Percentiles rank a stretch among this genome's conserved stretches.
Evolutionary conservation across 169 alveolate genomes (phyloP).

Genomic region (Cryptosporidium sp.): DNA sequence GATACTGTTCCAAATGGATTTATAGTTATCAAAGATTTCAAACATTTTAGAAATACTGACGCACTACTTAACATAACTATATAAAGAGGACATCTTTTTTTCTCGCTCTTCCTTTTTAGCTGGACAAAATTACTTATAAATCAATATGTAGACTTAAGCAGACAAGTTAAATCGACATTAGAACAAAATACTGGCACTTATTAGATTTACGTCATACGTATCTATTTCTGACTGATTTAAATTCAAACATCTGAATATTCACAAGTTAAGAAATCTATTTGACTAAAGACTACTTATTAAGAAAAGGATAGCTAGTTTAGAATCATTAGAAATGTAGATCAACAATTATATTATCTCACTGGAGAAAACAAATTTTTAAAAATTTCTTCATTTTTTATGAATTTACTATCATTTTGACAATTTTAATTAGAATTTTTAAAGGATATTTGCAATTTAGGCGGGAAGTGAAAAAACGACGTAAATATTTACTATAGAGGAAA

Average conservation of each 20-base stretch:
- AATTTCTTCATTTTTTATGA: not conserved
- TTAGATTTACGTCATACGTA: no score
- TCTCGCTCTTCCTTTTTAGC: no score
- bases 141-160: not conserved
- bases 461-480: not conserved
- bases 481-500: not conserved
- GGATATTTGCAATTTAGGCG: conserved; percentile 3
- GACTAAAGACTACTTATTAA: no score
- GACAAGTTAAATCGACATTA: no score
- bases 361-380: not conserved
- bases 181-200: not conserved
- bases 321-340: not conserved
- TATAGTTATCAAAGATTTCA: conserved; percentile 6
- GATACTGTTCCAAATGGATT: conserved; percentile 22
- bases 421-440: not conserved
- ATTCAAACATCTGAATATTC: not conserved
- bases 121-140: no score
- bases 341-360: not conserved
- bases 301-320: not conserved
- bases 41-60: not conserved
- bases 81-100: not conserved
- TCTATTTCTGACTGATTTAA: no score
- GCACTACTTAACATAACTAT: not conserved
- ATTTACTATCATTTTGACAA: not conserved
- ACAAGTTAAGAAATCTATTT: no score